A percentile compares a stretch with the other conserved stretches of the same genome.
These are phyloP conservation scores for Arthroderma sp. DNA, from an alignment of 2,329 filamentous ascomycete species.

Conservation along the genomic window DNA sequence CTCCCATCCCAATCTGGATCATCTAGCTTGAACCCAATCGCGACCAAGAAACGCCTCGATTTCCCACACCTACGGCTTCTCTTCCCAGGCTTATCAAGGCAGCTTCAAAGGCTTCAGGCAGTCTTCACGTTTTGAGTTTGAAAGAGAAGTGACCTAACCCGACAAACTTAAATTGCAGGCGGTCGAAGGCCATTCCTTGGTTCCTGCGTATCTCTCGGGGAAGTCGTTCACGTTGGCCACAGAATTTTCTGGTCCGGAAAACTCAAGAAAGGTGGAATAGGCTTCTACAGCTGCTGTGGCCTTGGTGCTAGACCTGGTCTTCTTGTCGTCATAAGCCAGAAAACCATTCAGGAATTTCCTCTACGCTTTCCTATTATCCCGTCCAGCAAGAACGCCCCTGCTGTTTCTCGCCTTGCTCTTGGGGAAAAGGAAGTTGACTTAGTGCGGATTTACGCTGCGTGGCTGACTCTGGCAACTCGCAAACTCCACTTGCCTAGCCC, in stretches of 20 bases:
- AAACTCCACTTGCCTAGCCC: too few species aligned
- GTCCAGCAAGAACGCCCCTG: too few species aligned
- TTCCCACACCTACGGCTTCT: not conserved
- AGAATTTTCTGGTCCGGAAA: too few species aligned
- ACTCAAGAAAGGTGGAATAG: too few species aligned
- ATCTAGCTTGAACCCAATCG: conserved; percentile 4
- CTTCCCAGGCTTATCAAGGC: not conserved
- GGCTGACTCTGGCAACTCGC: too few species aligned
- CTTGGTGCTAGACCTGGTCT: conserved; percentile 5
- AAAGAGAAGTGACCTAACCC: conserved; percentile 7
- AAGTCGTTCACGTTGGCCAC: conserved; percentile 1
- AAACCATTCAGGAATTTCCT: too few species aligned
- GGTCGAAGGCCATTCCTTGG: conserved; percentile 4
- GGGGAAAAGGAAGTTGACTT: too few species aligned
- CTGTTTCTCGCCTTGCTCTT: too few species aligned
- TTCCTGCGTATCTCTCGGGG: conserved; percentile 8
- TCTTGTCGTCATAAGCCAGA: too few species aligned
- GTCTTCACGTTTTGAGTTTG: conserved; percentile 5
- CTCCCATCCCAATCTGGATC: not conserved
- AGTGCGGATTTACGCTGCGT: too few species aligned
- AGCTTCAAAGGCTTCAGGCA: conserved; percentile 4
- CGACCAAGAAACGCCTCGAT: conserved; percentile 2
- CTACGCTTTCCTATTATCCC: too few species aligned
- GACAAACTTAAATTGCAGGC: conserved; percentile 10
- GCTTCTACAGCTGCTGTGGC: not conserved